Conservation (phyloP, 176 grass and related monocot genomes). For the Coix lacrymajobi region DNA sequence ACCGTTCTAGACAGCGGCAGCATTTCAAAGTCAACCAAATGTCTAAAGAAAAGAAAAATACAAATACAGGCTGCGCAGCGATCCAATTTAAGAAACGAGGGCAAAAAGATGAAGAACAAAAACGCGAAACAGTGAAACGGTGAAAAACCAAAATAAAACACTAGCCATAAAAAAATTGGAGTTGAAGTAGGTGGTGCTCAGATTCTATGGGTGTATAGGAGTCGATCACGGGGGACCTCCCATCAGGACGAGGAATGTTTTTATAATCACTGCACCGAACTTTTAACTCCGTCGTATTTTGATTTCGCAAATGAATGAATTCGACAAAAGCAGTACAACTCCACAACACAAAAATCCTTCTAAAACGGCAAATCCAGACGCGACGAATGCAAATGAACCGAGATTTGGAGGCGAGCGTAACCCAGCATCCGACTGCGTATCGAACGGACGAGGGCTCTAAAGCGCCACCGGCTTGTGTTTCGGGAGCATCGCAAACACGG, state of each 20-base stretch:
- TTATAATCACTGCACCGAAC: conserved; percentile 31
- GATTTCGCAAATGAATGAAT: rapidly evolving
- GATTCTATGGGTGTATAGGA: conserved; percentile 79
- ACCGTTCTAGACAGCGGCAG: too few relatives aligned
- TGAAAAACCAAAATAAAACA: too few relatives aligned
- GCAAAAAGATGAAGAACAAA: not conserved
- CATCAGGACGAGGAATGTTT: conserved; percentile 70
- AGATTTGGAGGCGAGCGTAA: conserved; percentile 66
- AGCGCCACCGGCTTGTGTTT: conserved; percentile 38
- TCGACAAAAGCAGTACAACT: too few relatives aligned
- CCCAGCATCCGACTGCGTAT: conserved; percentile 22
- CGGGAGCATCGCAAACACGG: not conserved
- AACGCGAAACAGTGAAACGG: rapidly evolving
- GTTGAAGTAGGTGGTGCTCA: conserved; percentile 14
- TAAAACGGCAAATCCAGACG: too few relatives aligned
- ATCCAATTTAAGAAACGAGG: too few relatives aligned
- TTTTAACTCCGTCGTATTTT: rapidly evolving
- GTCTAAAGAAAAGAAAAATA: too few relatives aligned
- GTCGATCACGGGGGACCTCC: conserved; percentile 42
- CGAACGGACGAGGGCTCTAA: conserved; percentile 47
- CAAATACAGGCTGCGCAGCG: too few relatives aligned
- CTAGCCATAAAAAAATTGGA: not conserved
- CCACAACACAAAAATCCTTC: too few relatives aligned
- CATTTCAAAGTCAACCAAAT: too few relatives aligned
- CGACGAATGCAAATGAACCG: too few relatives aligned